These are phyloP conservation scores for Escovopsis weberi DNA, from an alignment of 2,329 filamentous ascomycete genomes.

Conservation along the genomic window DNA sequence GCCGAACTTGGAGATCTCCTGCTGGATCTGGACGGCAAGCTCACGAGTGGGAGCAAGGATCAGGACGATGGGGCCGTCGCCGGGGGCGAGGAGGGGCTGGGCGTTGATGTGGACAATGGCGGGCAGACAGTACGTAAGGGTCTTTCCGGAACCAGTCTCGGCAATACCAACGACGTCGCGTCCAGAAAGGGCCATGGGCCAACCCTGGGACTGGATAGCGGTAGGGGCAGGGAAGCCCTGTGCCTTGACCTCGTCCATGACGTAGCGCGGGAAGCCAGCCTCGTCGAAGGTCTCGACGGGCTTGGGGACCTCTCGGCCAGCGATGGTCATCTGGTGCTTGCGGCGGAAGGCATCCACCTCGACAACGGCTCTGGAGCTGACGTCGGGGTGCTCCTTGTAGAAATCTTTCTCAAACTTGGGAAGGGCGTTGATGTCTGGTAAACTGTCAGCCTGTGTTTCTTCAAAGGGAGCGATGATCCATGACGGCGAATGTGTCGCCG, in stretches of 20 bases:
- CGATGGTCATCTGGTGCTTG: slow-evolving; percentile 70
- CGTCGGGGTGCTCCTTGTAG: slow-evolving; percentile 87
- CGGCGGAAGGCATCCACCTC: slow-evolving; percentile 84
- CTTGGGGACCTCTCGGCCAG: slow-evolving; percentile 70
- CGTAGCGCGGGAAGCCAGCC: slow-evolving; percentile 90
- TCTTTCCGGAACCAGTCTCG: slow-evolving; percentile 98
- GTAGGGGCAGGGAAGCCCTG: slow-evolving; percentile 91
- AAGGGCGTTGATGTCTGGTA: slow-evolving; percentile 54
- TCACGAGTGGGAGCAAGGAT: slow-evolving; percentile 95
- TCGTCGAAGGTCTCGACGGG: slow-evolving; percentile 96
- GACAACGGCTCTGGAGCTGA: slow-evolving; percentile 55
- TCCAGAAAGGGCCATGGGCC: slow-evolving; percentile 97
- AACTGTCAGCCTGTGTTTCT: neutral
- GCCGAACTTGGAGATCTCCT: slow-evolving; percentile 97
- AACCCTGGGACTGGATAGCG: slow-evolving; percentile 94
- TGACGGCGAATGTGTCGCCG: neutral
- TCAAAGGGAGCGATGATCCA: neutral
- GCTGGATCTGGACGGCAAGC: slow-evolving; percentile 94
- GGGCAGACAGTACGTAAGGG: slow-evolving; percentile 91
- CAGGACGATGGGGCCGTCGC: slow-evolving; percentile 91
- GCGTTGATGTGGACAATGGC: slow-evolving; percentile 99
- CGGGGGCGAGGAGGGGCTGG: slow-evolving; percentile 85
- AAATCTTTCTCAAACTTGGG: slow-evolving; percentile 99
- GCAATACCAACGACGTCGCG: slow-evolving; percentile 98
- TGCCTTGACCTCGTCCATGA: slow-evolving; percentile 97